A percentile compares a stretch with the other conserved stretches of the same genome.
phyloP scores from a whole-genome alignment of 2,329 filamentous ascomycete species.

The Aspergillus sp. region DNA sequence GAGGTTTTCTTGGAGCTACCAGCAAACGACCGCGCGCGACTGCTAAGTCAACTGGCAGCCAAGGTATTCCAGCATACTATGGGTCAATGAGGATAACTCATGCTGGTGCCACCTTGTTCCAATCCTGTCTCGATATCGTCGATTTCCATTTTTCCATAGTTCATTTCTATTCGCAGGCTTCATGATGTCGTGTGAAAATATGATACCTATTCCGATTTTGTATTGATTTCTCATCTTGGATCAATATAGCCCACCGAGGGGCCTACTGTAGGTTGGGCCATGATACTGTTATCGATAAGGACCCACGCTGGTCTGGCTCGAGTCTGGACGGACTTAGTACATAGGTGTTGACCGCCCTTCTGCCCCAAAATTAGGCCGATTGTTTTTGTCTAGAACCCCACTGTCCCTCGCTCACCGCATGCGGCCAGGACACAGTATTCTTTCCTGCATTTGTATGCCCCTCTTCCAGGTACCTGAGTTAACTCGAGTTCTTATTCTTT shows the following conservation, averaged over 20 bases:
- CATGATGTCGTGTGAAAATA: too few relatives aligned
- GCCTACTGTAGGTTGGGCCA: too few relatives aligned
- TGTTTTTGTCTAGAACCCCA: constrained; percentile 7
- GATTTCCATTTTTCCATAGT: background rate
- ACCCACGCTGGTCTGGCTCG: constrained; percentile 6
- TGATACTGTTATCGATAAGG: constrained; percentile 30
- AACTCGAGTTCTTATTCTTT: background rate
- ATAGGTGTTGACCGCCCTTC: constrained; percentile 7
- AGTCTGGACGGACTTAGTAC: background rate
- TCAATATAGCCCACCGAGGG: too few relatives aligned
- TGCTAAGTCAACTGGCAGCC: constrained; percentile 80
- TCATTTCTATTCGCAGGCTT: background rate
- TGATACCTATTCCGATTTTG: too few relatives aligned
- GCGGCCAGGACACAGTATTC: constrained; percentile 24
- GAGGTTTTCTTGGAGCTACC: constrained; percentile 85
- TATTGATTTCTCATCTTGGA: too few relatives aligned
- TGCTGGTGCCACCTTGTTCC: background rate
- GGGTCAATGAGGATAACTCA: constrained; percentile 22
- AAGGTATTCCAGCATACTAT: constrained; percentile 68
- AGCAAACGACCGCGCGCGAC: constrained; percentile 73
- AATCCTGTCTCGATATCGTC: background rate
- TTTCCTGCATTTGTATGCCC: constrained; percentile 6
- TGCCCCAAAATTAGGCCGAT: constrained; percentile 8
- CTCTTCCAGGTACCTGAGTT: constrained; percentile 9
- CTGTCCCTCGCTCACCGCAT: constrained; percentile 26